Evolutionary conservation across 805 yeast genomes (phyloP), one percentile per base, ranked within the genome.

Genomic region (Wickerhamiella spandovensis): DNA sequence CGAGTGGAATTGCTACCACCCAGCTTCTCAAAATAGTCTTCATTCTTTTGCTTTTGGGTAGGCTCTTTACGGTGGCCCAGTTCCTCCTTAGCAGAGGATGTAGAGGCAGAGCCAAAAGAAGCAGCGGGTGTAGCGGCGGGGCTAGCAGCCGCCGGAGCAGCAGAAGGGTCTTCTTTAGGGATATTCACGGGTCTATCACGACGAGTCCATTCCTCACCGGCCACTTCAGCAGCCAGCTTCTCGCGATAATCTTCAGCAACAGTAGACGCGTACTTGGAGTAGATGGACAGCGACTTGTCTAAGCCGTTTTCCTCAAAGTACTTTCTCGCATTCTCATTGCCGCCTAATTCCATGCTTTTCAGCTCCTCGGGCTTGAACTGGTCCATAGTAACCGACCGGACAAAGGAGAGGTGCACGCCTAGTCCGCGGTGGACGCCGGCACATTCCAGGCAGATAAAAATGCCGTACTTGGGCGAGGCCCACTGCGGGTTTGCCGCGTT

Each of bases 401-500:
- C 97, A 71, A 92, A 92, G 42, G 97, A 89, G 51, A 92, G 81
- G 65, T 92, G 98, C 43, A 92, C 98, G 39, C 98, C 98, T 46
- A 92, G 72, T 12, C 97, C 95, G 66, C 74, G 66, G 66, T 92
- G 99, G 51, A 83, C 73, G 44, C 99, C 99, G 18, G 98, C 98
- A 72, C 98, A 92, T 65, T 92, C 99, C 41, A 92, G 75, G 67
- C 98, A 92, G 63, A 92, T 90, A 68, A 89, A 92, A 53, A 92
- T 84, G 53, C 98, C 98, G 68, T 90, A 88, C 67, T 92, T 92
- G 37, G 97, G 97, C 13, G 96, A 87, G 1, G 97, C 97, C 98
- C 98, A 92, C 67, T 92, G 98, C 9, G 98, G 98, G 64, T 89
- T 90, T 52, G 95, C 95, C 1, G 97, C 95, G 38, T 72, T 74